Evolutionary conservation across 2,329 filamentous ascomycete genomes (phyloP).

Genomic region (Cladosporium austrohemisphaericum): DNA sequence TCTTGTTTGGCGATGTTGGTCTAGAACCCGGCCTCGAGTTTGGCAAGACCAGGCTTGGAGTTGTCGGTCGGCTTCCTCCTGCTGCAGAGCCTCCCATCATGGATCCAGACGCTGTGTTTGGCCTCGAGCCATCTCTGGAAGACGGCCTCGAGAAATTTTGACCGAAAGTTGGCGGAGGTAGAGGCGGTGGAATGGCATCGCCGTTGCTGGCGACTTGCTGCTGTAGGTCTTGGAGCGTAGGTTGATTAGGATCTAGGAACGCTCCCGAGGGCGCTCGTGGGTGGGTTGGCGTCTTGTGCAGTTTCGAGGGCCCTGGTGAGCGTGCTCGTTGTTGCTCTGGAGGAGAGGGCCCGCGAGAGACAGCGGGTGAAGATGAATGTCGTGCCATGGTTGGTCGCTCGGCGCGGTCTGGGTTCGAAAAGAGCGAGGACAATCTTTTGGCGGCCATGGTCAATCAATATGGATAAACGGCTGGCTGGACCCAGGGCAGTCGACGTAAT

Average conservation of each 20-base stretch:
- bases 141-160: constrained; percentile 18
- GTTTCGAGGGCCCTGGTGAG: not conserved
- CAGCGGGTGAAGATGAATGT: not conserved
- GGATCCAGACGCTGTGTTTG: constrained; percentile 18
- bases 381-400: constrained; percentile 4
- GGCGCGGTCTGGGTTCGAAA: not conserved
- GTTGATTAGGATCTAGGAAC: constrained; percentile 12
- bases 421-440: constrained; percentile 9
- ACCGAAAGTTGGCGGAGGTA: constrained; percentile 16
- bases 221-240: constrained; percentile 25
- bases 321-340: not conserved
- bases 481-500: not conserved
- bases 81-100: constrained; percentile 15
- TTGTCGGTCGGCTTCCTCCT: constrained; percentile 22
- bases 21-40: constrained; percentile 17
- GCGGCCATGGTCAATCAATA: constrained; percentile 5
- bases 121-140: constrained; percentile 22
- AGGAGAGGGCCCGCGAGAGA: not conserved
- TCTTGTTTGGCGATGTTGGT: constrained; percentile 14
- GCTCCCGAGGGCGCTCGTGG: constrained; percentile 7
- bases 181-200: constrained; percentile 18
- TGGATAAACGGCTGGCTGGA: not conserved
- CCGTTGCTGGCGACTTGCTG: constrained; percentile 17
- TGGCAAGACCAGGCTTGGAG: constrained; percentile 23
- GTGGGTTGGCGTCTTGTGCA: constrained; percentile 3